Base-by-base conservation (phyloP, 2,329 filamentous ascomycete genomes). In the Meredithiella fracta region DNA sequence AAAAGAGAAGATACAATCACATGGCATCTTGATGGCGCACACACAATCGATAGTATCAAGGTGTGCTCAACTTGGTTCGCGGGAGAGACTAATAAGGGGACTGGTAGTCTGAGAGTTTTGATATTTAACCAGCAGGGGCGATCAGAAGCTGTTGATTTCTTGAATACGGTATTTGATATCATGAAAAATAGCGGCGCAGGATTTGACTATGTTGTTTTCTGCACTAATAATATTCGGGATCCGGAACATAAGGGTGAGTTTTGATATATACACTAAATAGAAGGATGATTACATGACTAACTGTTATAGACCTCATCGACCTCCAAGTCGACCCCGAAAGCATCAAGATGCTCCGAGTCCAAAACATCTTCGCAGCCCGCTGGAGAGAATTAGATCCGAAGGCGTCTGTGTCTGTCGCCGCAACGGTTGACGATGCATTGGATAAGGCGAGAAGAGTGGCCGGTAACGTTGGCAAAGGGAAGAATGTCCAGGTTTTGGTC, bases 11-110 rank as follows among this genome's bases (percentile, higher is more conserved):
- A 40, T 1, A 64, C 64, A 1, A 71, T 94, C 3, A 75, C 74
- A 15, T 98, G 91, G 90, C 85, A 90, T 64, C 78, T 98, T 20
- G 92, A 98, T 65, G 90, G 92, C 7, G 92, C 89, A 1, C 92
- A 98, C 68, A 98, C 91, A 0, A 74, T 85, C 2, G 91, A 97
- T 65, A 96, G 89, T 65, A 83, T 98, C 55, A 79, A 84, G 60
- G 77, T 87, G 61, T 87, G 88, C 3, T 83, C 83, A 0, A 77
- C 78, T 60, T 96, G 90, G 90, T 97, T 95, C 64, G 78, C 80
- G 1, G 67, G 67, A 8, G 73, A 77, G 62, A 70, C 64, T n/a
- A 64, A 66, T 29, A 59, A 59, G 51, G 64, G 62, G 66, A 8
- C 15, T 44, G 42, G 62, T 2, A 73, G 69, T 0, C 69, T 68